Conservation (phyloP, 1,139 yeast genomes). For the Hyphopichia khmerensis region DNA sequence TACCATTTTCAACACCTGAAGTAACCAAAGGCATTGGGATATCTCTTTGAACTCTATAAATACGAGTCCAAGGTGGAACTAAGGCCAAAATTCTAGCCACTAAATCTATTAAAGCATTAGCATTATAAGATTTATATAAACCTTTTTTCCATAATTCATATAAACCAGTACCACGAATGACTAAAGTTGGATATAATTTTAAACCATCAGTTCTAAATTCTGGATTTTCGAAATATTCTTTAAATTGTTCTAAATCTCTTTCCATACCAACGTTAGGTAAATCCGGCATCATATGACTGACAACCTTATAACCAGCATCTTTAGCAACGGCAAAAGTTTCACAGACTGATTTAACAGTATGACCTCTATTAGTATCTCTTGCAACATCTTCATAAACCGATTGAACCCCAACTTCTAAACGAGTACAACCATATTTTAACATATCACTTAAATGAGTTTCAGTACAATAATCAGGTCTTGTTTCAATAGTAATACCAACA, state of each 20-base stretch:
- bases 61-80: conserved; percentile 99
- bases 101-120: conserved; percentile 88
- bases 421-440: conserved; percentile 94
- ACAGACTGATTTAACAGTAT: conserved; percentile 93
- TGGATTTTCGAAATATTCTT: conserved; percentile 95
- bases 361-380: conserved; percentile 97
- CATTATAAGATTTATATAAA: conserved; percentile 88
- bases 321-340: conserved; percentile 94
- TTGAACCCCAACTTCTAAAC: conserved; percentile 96
- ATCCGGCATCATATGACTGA: conserved; percentile 99
- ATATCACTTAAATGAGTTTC: conserved; percentile 93
- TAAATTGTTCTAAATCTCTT: conserved; percentile 92
- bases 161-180: conserved; percentile 94
- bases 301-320: conserved; percentile 97
- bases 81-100: conserved; percentile 94
- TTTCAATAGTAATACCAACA: conserved; percentile 97
- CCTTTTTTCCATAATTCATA: conserved; percentile 98
- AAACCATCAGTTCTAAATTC: conserved; percentile 96
- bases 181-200: conserved; percentile 92
- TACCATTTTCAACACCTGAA: conserved; percentile 98
- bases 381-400: conserved; percentile 98
- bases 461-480: conserved; percentile 98
- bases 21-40: conserved; percentile 99
- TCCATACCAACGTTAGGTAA: conserved; percentile 98
- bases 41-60: conserved; percentile 97